Percentiles rank a stretch among this genome's conserved stretches.
Evolutionary conservation across 306 rosid species (phyloP).

Genomic region (Ammopiptanthus mongolicus): DNA sequence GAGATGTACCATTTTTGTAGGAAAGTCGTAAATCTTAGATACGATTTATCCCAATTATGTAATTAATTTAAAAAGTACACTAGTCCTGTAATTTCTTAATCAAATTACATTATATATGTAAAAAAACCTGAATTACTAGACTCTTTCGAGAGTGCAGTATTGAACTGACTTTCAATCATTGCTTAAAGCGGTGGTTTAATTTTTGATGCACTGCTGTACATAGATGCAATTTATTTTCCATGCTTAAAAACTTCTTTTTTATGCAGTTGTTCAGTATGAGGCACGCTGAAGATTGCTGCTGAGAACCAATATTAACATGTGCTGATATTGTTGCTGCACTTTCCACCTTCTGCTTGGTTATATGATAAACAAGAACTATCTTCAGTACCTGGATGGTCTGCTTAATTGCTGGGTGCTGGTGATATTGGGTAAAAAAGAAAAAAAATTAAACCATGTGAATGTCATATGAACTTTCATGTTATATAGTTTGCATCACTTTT

Average conservation of each 20-base stretch:
- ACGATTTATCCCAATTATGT: too few relatives aligned
- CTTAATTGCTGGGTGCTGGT: background rate
- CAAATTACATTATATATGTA: too few relatives aligned
- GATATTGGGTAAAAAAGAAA: background rate
- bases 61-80: too few relatives aligned
- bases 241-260: background rate
- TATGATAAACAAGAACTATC: background rate
- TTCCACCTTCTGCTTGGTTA: background rate
- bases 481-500: background rate
- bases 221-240: background rate
- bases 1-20: too few relatives aligned
- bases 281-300: conserved; percentile 27
- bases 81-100: too few relatives aligned
- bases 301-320: background rate
- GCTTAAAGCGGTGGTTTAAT: background rate
- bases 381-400: background rate
- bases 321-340: background rate
- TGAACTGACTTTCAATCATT: background rate
- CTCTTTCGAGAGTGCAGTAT: background rate
- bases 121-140: too few relatives aligned
- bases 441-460: background rate
- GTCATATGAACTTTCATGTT: background rate
- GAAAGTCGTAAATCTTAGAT: too few relatives aligned
- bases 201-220: background rate
- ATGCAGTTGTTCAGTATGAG: conserved; percentile 46